Evolutionary conservation across 176 grass and related monocot genomes (phyloP).

Genomic region (Puya raimondii): DNA sequence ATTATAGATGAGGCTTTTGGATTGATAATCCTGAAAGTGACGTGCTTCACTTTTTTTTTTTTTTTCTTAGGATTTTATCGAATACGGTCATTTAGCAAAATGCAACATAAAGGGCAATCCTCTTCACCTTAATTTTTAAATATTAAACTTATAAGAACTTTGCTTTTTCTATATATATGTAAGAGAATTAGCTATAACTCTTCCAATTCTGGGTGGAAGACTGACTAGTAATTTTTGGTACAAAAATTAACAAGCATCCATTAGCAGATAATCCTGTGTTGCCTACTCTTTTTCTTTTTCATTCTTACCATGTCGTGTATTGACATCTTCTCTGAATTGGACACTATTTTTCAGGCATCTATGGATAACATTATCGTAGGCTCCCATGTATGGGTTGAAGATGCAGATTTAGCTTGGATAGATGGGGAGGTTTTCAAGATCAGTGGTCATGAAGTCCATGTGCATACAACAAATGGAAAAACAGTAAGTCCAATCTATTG

Average conservation of each 20-base stretch:
- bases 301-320: slow-evolving; percentile 15
- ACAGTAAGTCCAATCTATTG: slow-evolving; percentile 33
- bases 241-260: too few relatives aligned
- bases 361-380: slow-evolving; percentile 81
- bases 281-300: background rate
- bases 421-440: slow-evolving; percentile 93
- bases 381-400: slow-evolving; percentile 97
- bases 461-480: slow-evolving; percentile 76
- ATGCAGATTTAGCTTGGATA: slow-evolving; percentile 82
- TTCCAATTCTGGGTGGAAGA: too few relatives aligned
- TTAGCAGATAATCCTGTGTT: too few relatives aligned
- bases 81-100: too few relatives aligned
- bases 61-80: background rate
- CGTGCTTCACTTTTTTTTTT: background rate
- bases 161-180: too few relatives aligned
- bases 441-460: slow-evolving; percentile 70
- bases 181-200: too few relatives aligned
- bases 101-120: too few relatives aligned
- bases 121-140: too few relatives aligned
- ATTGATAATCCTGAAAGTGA: background rate
- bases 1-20: background rate
- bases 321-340: slow-evolving; percentile 12
- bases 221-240: too few relatives aligned
- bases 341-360: slow-evolving; percentile 44
- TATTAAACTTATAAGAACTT: too few relatives aligned